phyloP scores from a whole-genome alignment of 176 grass and related monocot genomes.

The Neostapfia colusana region DNA sequence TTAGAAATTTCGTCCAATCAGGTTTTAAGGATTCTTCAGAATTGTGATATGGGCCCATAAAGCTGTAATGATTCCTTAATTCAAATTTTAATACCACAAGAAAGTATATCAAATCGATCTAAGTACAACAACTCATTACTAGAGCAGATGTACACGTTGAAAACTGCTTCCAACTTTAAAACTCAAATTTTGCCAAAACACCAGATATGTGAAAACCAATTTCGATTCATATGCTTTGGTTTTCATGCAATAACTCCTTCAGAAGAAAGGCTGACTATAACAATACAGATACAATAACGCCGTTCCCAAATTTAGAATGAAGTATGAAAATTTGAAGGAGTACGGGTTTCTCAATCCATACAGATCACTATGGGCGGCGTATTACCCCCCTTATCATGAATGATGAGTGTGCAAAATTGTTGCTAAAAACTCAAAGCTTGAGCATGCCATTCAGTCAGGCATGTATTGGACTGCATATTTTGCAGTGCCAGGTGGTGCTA shows the following conservation, averaged over 20 bases:
- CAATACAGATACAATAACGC: neutral
- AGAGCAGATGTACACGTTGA: neutral
- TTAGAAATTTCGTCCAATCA: neutral
- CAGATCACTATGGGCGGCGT: neutral
- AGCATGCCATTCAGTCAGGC: neutral
- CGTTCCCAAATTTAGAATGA: neutral
- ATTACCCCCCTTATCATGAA: constrained; percentile 1
- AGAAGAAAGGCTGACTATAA: neutral
- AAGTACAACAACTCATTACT: neutral
- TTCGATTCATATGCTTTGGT: neutral
- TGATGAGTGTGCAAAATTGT: constrained; percentile 17
- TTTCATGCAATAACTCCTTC: constrained; percentile 5
- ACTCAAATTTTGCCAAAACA: neutral
- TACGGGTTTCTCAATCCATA: neutral
- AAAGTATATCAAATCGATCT: neutral
- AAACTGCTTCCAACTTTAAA: neutral
- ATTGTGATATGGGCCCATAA: neutral
- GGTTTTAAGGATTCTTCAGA: neutral
- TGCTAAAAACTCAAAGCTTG: neutral
- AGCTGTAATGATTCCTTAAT: neutral
- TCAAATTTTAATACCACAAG: neutral
- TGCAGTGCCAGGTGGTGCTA: constrained; percentile 24
- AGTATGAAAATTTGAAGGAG: neutral
- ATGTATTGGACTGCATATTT: neutral
- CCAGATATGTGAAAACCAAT: neutral